Conservation (phyloP, 129 eudicot genomes). For the Solidago caesia region DNA sequence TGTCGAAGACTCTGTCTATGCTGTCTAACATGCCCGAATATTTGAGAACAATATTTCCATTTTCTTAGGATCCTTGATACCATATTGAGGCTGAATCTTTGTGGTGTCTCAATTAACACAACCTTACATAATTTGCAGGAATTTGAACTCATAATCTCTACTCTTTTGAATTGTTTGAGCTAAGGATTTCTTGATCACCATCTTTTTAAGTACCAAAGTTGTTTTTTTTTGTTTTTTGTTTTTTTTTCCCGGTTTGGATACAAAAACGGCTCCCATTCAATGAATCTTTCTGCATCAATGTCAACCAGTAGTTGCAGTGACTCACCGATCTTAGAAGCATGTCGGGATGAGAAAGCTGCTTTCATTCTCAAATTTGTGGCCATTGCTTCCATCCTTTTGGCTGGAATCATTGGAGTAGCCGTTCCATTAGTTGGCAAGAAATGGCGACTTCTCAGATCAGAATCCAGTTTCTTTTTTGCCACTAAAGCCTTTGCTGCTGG, state of each 20-base stretch:
- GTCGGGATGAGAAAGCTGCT: constrained; percentile 52
- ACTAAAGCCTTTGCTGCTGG: constrained; percentile 93
- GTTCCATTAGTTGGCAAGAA: constrained; percentile 66
- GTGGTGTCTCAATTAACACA: neutral
- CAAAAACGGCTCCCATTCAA: constrained; percentile 30
- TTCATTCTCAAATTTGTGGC: constrained; percentile 57
- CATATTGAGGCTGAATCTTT: neutral
- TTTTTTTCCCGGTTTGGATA: constrained; percentile 24
- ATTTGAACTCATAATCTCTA: neutral
- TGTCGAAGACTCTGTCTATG: neutral
- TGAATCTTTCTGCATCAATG: constrained; percentile 44
- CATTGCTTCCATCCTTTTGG: constrained; percentile 53
- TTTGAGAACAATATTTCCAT: neutral
- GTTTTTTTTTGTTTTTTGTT: constrained; percentile 19
- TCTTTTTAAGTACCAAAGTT: neutral
- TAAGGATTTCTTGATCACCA: neutral
- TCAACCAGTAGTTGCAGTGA: constrained; percentile 42
- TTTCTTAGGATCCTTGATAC: neutral
- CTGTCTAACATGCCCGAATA: neutral
- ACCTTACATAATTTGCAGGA: neutral
- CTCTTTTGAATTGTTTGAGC: neutral
- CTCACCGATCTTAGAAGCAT: constrained; percentile 35
- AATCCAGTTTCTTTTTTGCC: constrained; percentile 60
- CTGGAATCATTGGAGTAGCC: constrained; percentile 61
- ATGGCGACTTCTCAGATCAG: constrained; percentile 54